Evolutionary conservation across 176 grass and related monocot species (phyloP), one percentile per base, ranked within the genome.

Genomic region (Dendrocalamus sinicus): DNA sequence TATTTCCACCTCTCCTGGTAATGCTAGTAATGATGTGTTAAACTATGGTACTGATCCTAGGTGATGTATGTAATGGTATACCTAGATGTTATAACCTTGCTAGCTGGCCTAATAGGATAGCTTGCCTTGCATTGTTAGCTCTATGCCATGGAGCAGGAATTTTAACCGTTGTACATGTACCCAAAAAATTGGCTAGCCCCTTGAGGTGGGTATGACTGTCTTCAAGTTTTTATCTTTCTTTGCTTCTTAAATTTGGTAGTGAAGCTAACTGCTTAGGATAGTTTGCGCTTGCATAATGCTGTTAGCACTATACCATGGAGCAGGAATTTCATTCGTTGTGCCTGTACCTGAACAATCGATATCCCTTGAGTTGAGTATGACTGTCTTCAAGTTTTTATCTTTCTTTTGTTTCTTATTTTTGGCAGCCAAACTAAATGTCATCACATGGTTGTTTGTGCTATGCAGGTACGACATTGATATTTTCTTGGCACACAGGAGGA

Each of bases 391-490:
- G 45, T 61, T 84, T 57, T 35, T 67, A 69, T 85, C 24, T 77
- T 7, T 77, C 23, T 72, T 77, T 58, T 63, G 13, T 71, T 63
- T 23, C 87, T 79, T 53, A 69, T 63, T 7, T 50, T 85, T 84
- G 67, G 67, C 40, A 89, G 70, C 17, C 52, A 85, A 83, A 61
- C 65, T 73, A 12, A 75, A 32, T 71, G 53, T 58, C 60, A 72
- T 81, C 55, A 82, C 55, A 58, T 79, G 67, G 53, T 53, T 4
- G 65, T 90, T 85, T 82, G 12, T 85, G 67, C 77, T 70, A 60
- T 85, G 80, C 88, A 99, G 97, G 97, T 99, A 96, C 8, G 97
- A 99, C 67, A 75, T 99, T 67, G 72, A 79, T 19, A 59, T 77
- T 22, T 99, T 99, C 84, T 82, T 99, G 77, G 86, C 92, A 73